Conservation (phyloP, 176 grass and related monocot genomes). For the Triticum dicoccoides region DNA sequence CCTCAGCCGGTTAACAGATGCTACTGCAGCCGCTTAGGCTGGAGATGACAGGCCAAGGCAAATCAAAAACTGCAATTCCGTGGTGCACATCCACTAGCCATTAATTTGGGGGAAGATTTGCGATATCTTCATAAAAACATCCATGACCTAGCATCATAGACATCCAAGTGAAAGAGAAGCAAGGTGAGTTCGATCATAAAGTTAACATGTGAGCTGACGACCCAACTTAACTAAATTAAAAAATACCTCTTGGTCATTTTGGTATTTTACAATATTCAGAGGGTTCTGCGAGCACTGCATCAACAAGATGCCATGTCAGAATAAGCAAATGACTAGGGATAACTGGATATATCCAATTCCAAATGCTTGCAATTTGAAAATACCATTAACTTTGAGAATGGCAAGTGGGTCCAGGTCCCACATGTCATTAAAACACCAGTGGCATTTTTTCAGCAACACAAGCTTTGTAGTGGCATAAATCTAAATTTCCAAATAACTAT, state of each 20-base stretch:
- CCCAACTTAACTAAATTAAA: not conserved
- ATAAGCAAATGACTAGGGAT: slow-evolving; percentile 24
- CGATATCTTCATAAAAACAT: slow-evolving; percentile 96
- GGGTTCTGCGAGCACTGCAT: slow-evolving; percentile 96
- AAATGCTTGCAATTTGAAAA: not conserved
- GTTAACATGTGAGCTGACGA: not conserved
- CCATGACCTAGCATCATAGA: slow-evolving; percentile 72
- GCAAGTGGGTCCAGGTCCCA: not conserved
- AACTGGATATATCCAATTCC: not conserved
- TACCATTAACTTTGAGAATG: not conserved
- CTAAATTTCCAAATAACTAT: not conserved
- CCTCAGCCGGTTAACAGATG: slow-evolving; percentile 19
- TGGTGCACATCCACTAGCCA: slow-evolving; percentile 43
- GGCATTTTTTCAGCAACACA: not conserved
- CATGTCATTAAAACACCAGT: not conserved
- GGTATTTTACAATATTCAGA: slow-evolving; percentile 94
- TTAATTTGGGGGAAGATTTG: slow-evolving; percentile 91
- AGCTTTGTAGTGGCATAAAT: not conserved
- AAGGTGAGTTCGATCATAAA: slow-evolving; percentile 1
- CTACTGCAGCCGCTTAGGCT: not conserved
- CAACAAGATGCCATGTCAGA: slow-evolving; percentile 43
- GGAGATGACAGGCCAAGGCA: slow-evolving; percentile 29
- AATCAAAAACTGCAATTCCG: slow-evolving; percentile 45
- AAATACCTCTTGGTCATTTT: slow-evolving; percentile 94
- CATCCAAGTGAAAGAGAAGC: not conserved